Conservation (phyloP, 352 stramenopile species). For the Thraustochytrium sp. region DNA sequence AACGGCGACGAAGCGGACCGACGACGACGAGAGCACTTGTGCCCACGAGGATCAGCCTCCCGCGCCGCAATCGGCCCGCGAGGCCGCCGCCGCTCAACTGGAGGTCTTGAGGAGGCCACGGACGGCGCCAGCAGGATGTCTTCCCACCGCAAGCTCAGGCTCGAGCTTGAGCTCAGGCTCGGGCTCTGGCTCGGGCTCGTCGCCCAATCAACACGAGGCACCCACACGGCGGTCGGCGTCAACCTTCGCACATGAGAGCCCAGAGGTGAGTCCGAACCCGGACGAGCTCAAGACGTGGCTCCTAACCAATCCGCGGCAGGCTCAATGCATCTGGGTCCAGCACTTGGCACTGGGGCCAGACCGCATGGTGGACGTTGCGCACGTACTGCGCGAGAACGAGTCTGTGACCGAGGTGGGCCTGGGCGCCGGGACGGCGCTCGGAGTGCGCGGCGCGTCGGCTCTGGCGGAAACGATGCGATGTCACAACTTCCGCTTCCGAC, state of each 20-base stretch:
- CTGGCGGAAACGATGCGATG: constrained; percentile 30
- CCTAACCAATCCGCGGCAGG: not conserved
- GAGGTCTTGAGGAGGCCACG: too few species aligned
- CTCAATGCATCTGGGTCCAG: constrained; percentile 7
- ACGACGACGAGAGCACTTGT: too few species aligned
- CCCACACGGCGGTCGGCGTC: too few species aligned
- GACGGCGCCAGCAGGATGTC: too few species aligned
- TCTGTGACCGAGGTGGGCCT: not conserved
- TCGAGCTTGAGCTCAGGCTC: too few species aligned
- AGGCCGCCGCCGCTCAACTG: too few species aligned
- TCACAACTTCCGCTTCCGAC: constrained; percentile 10
- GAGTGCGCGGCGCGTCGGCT: not conserved
- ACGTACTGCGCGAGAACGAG: constrained; percentile 2
- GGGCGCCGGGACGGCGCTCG: not conserved
- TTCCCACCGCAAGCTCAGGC: too few species aligned
- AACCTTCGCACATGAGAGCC: not conserved
- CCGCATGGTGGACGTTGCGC: not conserved
- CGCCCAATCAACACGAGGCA: too few species aligned
- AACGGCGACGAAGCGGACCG: too few species aligned
- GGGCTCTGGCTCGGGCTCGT: too few species aligned
- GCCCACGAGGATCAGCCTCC: too few species aligned
- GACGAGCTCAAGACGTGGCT: not conserved
- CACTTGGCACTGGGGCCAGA: not conserved
- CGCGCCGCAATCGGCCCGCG: too few species aligned
- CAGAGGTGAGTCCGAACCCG: not conserved